Evolutionary conservation across 2,329 filamentous ascomycete genomes (phyloP).

Genomic region (Aspergillus sp.): DNA sequence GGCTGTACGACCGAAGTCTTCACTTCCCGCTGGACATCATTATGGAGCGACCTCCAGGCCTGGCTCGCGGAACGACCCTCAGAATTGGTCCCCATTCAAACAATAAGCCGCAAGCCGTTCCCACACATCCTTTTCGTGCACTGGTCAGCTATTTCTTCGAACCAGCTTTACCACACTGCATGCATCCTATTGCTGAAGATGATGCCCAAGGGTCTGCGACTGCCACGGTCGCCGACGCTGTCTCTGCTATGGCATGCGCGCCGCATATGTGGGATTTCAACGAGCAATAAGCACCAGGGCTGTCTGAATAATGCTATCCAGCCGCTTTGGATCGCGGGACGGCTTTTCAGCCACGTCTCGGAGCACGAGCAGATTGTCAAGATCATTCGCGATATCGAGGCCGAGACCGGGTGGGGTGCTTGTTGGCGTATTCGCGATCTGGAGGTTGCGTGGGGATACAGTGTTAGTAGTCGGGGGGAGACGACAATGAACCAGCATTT

Average conservation of each 20-base stretch:
- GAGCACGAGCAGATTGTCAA: conserved; percentile 39
- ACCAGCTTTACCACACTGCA: conserved; percentile 58
- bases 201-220: conserved; percentile 37
- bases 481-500: neutral
- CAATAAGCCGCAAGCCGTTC: conserved; percentile 47
- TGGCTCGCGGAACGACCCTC: conserved; percentile 51
- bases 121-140: conserved; percentile 55
- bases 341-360: conserved; percentile 52
- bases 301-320: conserved; percentile 60
- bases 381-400: conserved; percentile 51
- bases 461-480: conserved; percentile 13
- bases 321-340: conserved; percentile 57
- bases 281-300: conserved; percentile 56
- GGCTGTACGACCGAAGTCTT: conserved; percentile 45
- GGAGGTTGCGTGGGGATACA: conserved; percentile 38
- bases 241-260: conserved; percentile 57
- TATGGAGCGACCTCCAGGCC: conserved; percentile 53
- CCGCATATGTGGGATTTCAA: conserved; percentile 56
- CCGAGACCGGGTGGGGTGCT: conserved; percentile 54
- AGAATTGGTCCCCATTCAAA: conserved; percentile 50
- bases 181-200: conserved; percentile 53
- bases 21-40: conserved; percentile 45
- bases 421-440: conserved; percentile 56
- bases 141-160: conserved; percentile 57
- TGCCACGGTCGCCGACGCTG: conserved; percentile 20